These are phyloP conservation scores for Quercus gilva DNA, from an alignment of 306 rosid genomes.

Conservation along the genomic window DNA sequence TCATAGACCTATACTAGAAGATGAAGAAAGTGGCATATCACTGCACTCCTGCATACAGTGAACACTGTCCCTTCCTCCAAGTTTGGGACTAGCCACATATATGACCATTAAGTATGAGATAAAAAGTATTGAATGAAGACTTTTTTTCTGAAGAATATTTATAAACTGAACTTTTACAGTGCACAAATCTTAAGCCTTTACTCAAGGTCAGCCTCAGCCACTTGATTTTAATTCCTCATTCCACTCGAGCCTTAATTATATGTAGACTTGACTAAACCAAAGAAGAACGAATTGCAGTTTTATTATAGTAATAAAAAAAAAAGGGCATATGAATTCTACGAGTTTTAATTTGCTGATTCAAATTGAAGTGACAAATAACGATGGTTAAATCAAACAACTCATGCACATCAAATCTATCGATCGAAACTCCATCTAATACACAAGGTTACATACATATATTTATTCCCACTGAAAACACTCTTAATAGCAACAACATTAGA, in stretches of 20 bases:
- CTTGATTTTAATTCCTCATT: not conserved
- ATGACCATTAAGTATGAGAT: not conserved
- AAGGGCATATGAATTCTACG: not conserved
- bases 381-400: not conserved
- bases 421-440: not conserved
- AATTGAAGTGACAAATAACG: not conserved
- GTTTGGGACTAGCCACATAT: not conserved
- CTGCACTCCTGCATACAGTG: not conserved
- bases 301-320: not conserved
- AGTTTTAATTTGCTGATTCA: not conserved
- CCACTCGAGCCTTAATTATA: not conserved
- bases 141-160: not conserved
- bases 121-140: not conserved
- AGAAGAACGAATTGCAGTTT: not conserved
- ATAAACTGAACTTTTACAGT: no score
- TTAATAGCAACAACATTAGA: not conserved
- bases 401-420: not conserved
- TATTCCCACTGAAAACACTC: not conserved
- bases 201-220: not conserved
- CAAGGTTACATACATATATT: not conserved
- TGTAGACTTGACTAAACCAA: not conserved
- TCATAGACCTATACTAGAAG: not conserved
- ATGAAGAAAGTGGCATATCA: not conserved
- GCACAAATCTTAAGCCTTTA: not conserved
- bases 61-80: no score